Conservation (phyloP, 371 early-diverging fungal species). For the Mucor piriformis region DNA sequence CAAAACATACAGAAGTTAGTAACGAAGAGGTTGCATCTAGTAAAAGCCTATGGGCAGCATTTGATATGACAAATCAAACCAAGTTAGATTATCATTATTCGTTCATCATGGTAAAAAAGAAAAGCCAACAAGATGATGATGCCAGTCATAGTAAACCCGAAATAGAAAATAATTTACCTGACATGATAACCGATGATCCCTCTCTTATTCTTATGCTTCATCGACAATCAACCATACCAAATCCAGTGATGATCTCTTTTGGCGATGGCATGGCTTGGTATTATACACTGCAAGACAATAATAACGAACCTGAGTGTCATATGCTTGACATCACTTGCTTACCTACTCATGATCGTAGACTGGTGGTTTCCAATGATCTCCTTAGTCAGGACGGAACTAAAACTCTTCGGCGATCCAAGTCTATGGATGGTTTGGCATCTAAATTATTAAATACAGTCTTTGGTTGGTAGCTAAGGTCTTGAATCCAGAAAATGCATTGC, state of each 20-base stretch:
- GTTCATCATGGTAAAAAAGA: not conserved
- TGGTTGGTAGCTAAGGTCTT: constrained; percentile 1
- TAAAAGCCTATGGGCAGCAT: constrained; percentile 15
- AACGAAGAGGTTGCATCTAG: not conserved
- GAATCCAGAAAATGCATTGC: no score
- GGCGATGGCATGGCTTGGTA: constrained; percentile 4
- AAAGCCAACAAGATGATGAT: not conserved
- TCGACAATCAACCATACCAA: constrained; percentile 6
- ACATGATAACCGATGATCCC: not conserved
- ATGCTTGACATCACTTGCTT: constrained; percentile 13
- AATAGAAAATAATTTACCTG: not conserved
- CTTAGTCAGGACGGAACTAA: not conserved
- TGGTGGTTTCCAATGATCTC: constrained; percentile 14
- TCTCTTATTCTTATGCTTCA: not conserved
- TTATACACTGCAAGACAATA: not conserved
- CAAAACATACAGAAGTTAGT: not conserved
- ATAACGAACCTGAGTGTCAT: not conserved
- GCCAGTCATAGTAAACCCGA: not conserved
- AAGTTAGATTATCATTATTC: constrained; percentile 14
- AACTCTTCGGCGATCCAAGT: constrained; percentile 7
- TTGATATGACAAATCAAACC: constrained; percentile 15
- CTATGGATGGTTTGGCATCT: constrained; percentile 14
- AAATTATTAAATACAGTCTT: constrained; percentile 13
- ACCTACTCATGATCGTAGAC: constrained; percentile 7
- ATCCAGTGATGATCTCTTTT: constrained; percentile 8